Evolutionary conservation across 495 filamentous ascomycete species (phyloP).

Genomic region (Lasiosphaeris hirsuta): DNA sequence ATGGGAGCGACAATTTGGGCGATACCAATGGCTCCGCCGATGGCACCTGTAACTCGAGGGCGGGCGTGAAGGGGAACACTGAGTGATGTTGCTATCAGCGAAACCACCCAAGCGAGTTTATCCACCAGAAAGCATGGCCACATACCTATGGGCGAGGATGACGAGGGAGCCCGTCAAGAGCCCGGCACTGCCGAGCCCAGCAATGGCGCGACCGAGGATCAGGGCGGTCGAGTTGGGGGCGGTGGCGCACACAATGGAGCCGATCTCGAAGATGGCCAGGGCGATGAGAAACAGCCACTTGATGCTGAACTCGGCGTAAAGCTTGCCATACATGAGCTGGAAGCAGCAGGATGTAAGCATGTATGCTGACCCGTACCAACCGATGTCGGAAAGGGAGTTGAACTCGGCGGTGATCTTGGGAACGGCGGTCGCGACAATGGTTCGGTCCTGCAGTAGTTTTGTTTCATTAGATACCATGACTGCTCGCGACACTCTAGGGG

Average conservation of each 20-base stretch:
- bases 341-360: constrained; percentile 4
- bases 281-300: not conserved
- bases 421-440: constrained; percentile 4
- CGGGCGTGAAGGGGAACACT: not conserved
- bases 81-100: not conserved
- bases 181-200: constrained; percentile 36
- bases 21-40: constrained; percentile 22
- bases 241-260: constrained; percentile 35
- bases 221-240: constrained; percentile 38
- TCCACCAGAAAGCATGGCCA: no score
- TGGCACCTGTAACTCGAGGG: constrained; percentile 9
- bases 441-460: not conserved
- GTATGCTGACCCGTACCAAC: constrained; percentile 6
- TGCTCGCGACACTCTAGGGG: not conserved
- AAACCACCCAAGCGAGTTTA: no score
- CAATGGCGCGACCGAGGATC: constrained; percentile 46
- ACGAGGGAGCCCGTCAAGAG: constrained; percentile 14
- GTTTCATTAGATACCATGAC: not conserved
- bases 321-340: constrained; percentile 2
- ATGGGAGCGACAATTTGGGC: constrained; percentile 41
- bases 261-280: constrained; percentile 4
- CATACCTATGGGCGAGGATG: constrained; percentile 7
- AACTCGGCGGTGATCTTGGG: constrained; percentile 6
- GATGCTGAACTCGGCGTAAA: constrained; percentile 1
- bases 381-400: not conserved